Percentiles rank a stretch among this genome's conserved stretches.
Conservation (phyloP, 1,139 yeast species). For the Saccharomyces pastorianus region DNA sequence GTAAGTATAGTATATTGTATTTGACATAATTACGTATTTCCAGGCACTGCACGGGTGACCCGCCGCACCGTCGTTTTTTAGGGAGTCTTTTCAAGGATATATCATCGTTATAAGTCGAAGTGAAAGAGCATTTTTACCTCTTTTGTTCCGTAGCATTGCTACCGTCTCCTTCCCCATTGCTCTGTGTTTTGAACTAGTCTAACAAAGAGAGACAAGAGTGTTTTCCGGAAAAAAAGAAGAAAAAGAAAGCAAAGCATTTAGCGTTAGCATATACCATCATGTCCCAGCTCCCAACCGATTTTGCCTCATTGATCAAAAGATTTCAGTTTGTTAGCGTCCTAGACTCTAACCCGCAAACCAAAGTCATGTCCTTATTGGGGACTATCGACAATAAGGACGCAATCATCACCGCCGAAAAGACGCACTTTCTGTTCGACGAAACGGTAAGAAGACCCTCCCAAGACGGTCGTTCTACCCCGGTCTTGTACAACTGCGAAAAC, state of each 20-base stretch:
- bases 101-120: not conserved
- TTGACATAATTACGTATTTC: not conserved
- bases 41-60: not conserved
- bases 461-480: constrained; percentile 19
- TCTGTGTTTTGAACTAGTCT: not conserved
- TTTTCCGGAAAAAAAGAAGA: not conserved
- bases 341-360: constrained; percentile 55
- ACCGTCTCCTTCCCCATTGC: too few relatives aligned
- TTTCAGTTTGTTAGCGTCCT: constrained; percentile 42
- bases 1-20: not conserved
- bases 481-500: constrained; percentile 25
- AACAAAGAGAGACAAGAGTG: too few relatives aligned
- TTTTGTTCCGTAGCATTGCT: not conserved
- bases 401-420: constrained; percentile 65
- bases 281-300: constrained; percentile 1
- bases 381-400: constrained; percentile 53
- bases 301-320: constrained; percentile 13
- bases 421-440: constrained; percentile 43
- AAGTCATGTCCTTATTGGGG: constrained; percentile 61
- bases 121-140: not conserved
- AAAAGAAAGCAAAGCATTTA: not conserved
- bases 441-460: constrained; percentile 18
- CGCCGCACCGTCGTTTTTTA: not conserved
- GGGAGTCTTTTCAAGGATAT: constrained; percentile 1
- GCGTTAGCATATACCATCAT: not conserved